Evolutionary conservation across 2,329 filamentous ascomycete genomes (phyloP).

Genomic region (Aureobasidium melanogenum): DNA sequence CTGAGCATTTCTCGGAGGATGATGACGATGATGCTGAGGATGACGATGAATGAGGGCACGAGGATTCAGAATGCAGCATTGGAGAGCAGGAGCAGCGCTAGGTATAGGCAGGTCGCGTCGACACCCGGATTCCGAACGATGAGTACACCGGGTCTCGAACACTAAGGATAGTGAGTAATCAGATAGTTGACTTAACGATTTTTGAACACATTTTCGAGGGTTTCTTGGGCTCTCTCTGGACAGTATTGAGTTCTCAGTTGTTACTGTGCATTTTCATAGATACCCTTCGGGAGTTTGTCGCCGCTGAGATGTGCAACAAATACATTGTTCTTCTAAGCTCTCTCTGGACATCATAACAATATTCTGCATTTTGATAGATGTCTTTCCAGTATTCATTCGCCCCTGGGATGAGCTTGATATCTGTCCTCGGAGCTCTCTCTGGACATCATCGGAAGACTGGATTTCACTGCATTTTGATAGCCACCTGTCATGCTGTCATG

Average conservation of each 20-base stretch:
- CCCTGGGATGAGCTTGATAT: no score
- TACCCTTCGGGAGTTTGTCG: neutral
- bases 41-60: neutral
- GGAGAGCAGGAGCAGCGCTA: neutral
- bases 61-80: neutral
- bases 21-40: neutral
- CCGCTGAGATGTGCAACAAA: neutral
- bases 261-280: neutral
- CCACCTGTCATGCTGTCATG: neutral
- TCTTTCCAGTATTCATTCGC: no score
- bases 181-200: neutral
- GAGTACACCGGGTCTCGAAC: neutral
- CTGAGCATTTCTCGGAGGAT: neutral
- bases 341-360: neutral
- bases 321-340: neutral
- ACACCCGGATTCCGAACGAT: neutral
- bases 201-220: neutral
- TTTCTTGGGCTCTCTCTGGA: neutral
- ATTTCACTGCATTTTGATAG: neutral
- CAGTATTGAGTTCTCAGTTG: neutral
- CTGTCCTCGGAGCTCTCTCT: neutral
- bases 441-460: neutral
- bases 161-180: neutral
- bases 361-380: neutral
- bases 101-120: neutral